A percentile compares a stretch with the other conserved stretches of the same genome.
phyloP scores from a whole-genome alignment of 2,329 filamentous ascomycete species.

The Aspergillus novofumigatus region DNA sequence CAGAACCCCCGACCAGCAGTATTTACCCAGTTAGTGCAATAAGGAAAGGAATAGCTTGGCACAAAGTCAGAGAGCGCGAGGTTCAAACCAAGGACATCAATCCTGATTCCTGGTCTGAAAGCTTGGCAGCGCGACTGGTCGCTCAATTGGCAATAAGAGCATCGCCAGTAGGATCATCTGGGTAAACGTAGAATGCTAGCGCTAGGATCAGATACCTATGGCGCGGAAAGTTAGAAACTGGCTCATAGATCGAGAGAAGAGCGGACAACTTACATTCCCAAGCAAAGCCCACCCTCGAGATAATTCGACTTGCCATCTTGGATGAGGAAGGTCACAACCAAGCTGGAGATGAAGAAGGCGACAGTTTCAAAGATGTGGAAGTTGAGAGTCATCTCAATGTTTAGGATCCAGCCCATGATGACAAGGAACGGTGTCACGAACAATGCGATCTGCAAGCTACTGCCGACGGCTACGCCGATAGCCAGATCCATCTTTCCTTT shows the following conservation, averaged over 20 bases:
- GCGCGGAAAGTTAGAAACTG: conserved; percentile 5
- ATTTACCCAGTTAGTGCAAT: background rate
- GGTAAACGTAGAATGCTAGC: conserved; percentile 48
- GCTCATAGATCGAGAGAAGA: background rate
- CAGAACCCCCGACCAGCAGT: conserved; percentile 10
- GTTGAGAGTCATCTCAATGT: conserved; percentile 68
- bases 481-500: conserved; percentile 66
- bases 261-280: conserved; percentile 48
- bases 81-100: background rate
- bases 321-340: conserved; percentile 69
- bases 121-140: background rate
- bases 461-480: conserved; percentile 77
- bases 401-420: conserved; percentile 73
- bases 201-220: conserved; percentile 43
- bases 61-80: background rate
- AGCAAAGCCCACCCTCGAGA: conserved; percentile 71
- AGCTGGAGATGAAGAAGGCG: conserved; percentile 68
- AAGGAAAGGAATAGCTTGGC: background rate
- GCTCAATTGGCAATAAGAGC: conserved; percentile 11
- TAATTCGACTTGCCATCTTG: conserved; percentile 83
- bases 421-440: conserved; percentile 78
- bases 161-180: conserved; percentile 33
- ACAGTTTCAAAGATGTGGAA: conserved; percentile 80
- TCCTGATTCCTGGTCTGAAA: background rate
- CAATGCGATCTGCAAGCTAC: conserved; percentile 76